Base-by-base conservation (phyloP, 2,329 filamentous ascomycete species). In the Pezicula radicicola region DNA sequence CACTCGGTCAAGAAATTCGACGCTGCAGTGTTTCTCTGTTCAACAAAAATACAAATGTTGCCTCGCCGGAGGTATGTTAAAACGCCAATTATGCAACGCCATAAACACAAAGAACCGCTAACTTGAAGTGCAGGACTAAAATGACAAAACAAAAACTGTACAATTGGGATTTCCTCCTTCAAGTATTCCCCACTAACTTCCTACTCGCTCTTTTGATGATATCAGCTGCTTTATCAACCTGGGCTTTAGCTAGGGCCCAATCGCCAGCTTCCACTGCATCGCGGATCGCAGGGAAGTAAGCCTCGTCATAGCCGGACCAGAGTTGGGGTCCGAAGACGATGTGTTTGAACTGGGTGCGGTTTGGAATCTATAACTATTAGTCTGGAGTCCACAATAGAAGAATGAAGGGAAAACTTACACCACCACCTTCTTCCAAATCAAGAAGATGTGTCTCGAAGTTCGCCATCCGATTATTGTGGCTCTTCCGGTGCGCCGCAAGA, bases 291-390 rank as follows among this genome's bases (percentile, higher is more conserved):
- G 93, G 93, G 72, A 95, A 95, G 55, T 82, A 82, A 0, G 81
- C 80, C 51, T 81, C 80, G 30, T 87, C 80, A 59, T 86, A 81
- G 36, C 80, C 83, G 33, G 85, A 85, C 87, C 90, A 92, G 3
- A 83, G 75, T 63, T 90, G 83, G 0, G 94, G 94, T 2, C 89
- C 93, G 66, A 92, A 96, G 51, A 99, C 74, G 64, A 95, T 80
- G 70, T 97, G 94, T 70, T 95, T 96, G 78, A 91, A 99, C 71
- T 97, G 94, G 5, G 88, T 89, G 58, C 93, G 85, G 61, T 90
- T 90, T 37, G 89, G 89, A 4, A 96, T 80, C 88, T 91, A 51
- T 47, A 10, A 1, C 39, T 46, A 36, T 57, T 50, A 54, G 49
- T 59, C 53, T 62, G 50, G 12, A 46, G 49, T 18, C 46, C 30